These are phyloP conservation scores for Nitzschia palea DNA, from an alignment of 108 stramenopile genomes.

Conservation along the genomic window DNA sequence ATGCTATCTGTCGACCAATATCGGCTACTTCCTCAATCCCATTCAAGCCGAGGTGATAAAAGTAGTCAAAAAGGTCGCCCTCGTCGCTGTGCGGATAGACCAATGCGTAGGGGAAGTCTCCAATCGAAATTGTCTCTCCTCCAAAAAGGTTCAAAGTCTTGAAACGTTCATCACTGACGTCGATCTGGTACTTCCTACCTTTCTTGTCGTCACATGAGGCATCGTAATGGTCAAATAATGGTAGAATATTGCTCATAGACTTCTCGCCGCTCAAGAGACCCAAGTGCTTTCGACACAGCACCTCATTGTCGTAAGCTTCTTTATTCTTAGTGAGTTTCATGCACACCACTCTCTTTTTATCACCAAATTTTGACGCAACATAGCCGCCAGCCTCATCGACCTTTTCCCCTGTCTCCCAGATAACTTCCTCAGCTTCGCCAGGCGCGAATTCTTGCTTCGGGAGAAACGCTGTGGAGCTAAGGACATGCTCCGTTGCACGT, in stretches of 20 bases:
- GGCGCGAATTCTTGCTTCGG: constrained; percentile 32
- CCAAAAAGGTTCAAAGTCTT: constrained; percentile 24
- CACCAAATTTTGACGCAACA: constrained; percentile 32
- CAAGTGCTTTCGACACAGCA: constrained; percentile 43
- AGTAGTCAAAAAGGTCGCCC: constrained; percentile 53
- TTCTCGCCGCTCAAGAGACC: constrained; percentile 16
- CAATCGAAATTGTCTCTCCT: constrained; percentile 31
- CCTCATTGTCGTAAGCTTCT: constrained; percentile 55
- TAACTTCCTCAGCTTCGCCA: constrained; percentile 43
- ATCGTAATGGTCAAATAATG: constrained; percentile 29
- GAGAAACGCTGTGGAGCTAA: constrained; percentile 32
- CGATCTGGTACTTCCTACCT: constrained; percentile 42
- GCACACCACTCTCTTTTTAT: constrained; percentile 38
- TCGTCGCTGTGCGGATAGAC: constrained; percentile 57
- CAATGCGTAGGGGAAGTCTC: constrained; percentile 57
- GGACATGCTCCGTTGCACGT: constrained; percentile 42
- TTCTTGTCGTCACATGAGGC: constrained; percentile 18
- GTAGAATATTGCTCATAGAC: constrained; percentile 23
- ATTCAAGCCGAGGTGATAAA: constrained; percentile 33
- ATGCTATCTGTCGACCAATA: constrained; percentile 43
- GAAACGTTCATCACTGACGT: constrained; percentile 50
- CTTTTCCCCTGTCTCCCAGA: constrained; percentile 49
- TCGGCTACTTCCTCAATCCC: constrained; percentile 21
- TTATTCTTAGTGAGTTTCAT: constrained; percentile 64
- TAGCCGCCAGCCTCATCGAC: constrained; percentile 36